Percentiles rank a stretch among this genome's conserved stretches.
These are phyloP conservation scores for Saccharomycopsis amapae DNA, from an alignment of 805 yeast genomes.

Conservation along the genomic window DNA sequence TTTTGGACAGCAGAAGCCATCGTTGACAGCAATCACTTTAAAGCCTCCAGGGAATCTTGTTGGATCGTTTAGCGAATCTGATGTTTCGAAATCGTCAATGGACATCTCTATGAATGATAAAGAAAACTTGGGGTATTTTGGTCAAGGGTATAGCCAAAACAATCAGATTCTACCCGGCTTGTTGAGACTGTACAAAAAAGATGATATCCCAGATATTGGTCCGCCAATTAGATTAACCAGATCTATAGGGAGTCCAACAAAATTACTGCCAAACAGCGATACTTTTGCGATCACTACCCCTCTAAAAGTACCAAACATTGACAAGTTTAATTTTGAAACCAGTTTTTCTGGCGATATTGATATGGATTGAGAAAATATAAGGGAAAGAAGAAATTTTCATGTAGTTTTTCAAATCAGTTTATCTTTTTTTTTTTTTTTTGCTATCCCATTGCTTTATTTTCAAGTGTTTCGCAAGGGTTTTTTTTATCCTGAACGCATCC, in stretches of 20 bases:
- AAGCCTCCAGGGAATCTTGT: background rate
- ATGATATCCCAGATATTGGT: conserved; percentile 4
- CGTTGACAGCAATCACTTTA: conserved; percentile 6
- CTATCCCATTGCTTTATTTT: too few species aligned
- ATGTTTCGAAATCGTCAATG: background rate
- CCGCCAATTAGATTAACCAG: conserved; percentile 5
- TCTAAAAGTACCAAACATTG: conserved; percentile 1
- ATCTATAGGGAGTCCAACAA: background rate
- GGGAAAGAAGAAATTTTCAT: too few species aligned
- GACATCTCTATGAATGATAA: conserved; percentile 1
- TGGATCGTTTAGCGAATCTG: background rate
- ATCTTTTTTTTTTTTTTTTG: too few species aligned
- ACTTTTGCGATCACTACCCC: background rate
- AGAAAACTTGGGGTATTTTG: background rate
- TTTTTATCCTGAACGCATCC: too few species aligned
- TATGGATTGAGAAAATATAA: conserved; percentile 16
- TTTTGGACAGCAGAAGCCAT: background rate
- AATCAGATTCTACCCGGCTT: background rate
- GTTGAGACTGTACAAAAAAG: conserved; percentile 1
- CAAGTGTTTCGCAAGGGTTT: too few species aligned
- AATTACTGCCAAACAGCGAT: background rate
- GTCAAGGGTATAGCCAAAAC: background rate
- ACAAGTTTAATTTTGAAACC: conserved; percentile 19
- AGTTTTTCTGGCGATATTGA: conserved; percentile 19
- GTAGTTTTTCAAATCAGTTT: too few species aligned